Conservation (phyloP, 1,284 basidiomycete genomes). For the Ganoderma boninense region DNA sequence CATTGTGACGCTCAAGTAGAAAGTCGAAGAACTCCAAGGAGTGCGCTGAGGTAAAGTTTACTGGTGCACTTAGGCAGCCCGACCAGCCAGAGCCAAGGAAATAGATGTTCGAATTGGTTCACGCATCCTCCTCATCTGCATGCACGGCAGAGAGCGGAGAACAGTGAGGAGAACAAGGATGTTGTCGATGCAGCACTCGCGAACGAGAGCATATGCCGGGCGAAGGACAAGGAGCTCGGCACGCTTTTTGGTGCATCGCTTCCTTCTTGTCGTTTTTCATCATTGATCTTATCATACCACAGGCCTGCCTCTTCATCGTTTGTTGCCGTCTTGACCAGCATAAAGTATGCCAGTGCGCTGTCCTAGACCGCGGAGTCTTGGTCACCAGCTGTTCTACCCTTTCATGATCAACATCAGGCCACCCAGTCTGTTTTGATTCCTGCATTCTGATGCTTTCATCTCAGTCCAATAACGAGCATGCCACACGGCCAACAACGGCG, state of each 20-base stretch:
- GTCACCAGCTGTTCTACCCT: not conserved
- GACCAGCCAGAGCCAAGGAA: conserved; percentile 40
- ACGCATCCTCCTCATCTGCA: conserved; percentile 33
- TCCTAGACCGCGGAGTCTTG: too few species aligned
- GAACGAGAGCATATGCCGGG: conserved; percentile 66
- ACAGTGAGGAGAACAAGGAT: conserved; percentile 29
- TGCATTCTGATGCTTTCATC: not conserved
- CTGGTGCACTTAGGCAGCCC: conserved; percentile 71
- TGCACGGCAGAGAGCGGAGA: conserved; percentile 17
- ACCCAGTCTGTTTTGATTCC: not conserved
- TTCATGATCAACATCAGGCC: not conserved
- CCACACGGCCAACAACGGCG: conserved; percentile 87
- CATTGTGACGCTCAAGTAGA: conserved; percentile 81
- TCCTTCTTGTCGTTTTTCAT: not conserved
- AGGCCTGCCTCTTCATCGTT: not conserved
- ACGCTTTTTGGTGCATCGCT: conserved; percentile 71
- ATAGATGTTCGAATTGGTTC: conserved; percentile 54
- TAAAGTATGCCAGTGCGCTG: too few species aligned
- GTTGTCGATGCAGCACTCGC: conserved; percentile 55
- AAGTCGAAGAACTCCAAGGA: conserved; percentile 85
- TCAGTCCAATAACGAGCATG: conserved; percentile 74
- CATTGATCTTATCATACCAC: not conserved
- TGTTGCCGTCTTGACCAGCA: not conserved
- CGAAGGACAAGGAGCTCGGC: conserved; percentile 69
- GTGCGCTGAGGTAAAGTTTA: conserved; percentile 85